Conservation (phyloP, 257 asterid genomes). For the Eustoma russellianum region DNA sequence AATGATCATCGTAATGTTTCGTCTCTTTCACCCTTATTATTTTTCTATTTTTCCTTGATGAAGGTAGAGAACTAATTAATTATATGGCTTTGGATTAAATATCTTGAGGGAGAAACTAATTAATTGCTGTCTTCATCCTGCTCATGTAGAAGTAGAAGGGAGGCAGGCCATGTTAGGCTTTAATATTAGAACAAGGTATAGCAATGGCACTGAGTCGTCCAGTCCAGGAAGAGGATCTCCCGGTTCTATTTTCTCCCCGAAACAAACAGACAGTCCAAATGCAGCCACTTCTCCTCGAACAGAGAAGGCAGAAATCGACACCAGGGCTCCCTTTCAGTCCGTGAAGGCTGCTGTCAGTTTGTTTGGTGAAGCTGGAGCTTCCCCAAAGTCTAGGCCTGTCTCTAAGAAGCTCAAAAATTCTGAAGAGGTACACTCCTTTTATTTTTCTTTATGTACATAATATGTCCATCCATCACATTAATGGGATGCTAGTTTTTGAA, state of each 20-base stretch:
- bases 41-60: not conserved
- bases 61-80: too few species aligned
- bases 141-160: not conserved
- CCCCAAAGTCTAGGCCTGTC: conserved; percentile 27
- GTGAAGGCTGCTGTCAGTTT: conserved; percentile 77
- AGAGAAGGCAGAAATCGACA: conserved; percentile 62
- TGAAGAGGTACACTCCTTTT: conserved; percentile 50
- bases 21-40: not conserved
- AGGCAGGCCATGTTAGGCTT: conserved; percentile 31
- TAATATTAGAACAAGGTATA: conserved; percentile 28
- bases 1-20: not conserved
- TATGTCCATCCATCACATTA: too few species aligned
- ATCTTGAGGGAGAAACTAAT: too few species aligned
- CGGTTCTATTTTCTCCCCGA: conserved; percentile 26
- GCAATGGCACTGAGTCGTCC: conserved; percentile 37
- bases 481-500: not conserved
- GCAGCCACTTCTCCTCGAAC: conserved; percentile 27
- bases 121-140: not conserved
- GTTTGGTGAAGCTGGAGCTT: conserved; percentile 41
- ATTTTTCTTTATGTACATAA: not conserved
- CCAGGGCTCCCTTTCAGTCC: conserved; percentile 63
- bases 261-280: conserved; percentile 23
- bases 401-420: conserved; percentile 33
- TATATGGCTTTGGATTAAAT: too few species aligned
- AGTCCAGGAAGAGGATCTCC: conserved; percentile 15